Evolutionary conservation across 2,329 filamentous ascomycete species (phyloP).

Genomic region (Pyrenochaeta sp.): DNA sequence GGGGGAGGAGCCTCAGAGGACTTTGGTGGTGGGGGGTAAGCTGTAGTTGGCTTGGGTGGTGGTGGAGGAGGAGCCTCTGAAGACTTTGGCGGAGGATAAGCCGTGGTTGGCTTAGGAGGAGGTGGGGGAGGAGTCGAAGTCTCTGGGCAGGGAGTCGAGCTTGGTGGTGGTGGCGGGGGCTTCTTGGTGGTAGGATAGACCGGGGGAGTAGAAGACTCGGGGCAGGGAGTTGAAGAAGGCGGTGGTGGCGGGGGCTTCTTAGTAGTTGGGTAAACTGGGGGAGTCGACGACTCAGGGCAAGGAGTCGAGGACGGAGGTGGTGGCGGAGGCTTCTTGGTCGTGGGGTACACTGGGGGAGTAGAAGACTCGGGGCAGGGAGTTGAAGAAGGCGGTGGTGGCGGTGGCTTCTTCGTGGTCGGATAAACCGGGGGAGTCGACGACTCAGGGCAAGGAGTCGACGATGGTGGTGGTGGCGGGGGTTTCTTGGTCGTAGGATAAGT

Average conservation of each 20-base stretch:
- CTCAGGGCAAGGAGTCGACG: constrained; percentile 14
- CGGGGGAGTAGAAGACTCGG: too few species aligned
- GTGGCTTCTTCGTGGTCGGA: too few species aligned
- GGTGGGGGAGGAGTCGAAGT: constrained; percentile 4
- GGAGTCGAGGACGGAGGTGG: constrained; percentile 9
- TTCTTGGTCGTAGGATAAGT: too few species aligned
- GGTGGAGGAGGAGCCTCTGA: constrained; percentile 8
- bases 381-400: constrained; percentile 3
- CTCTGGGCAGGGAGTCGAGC: constrained; percentile 15
- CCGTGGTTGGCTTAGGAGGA: constrained; percentile 15
- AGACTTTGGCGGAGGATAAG: background rate
- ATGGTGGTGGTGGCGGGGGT: constrained; percentile 3
- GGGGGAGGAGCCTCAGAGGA: constrained; percentile 1
- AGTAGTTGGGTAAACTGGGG: too few species aligned
- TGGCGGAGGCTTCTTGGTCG: constrained; percentile 5
- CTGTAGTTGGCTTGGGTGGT: constrained; percentile 8
- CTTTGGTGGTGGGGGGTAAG: background rate
- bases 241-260: constrained; percentile 11
- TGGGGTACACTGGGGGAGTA: too few species aligned
- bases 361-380: too few species aligned
- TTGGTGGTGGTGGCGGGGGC: constrained; percentile 3
- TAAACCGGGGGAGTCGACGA: too few species aligned
- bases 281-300: constrained; percentile 11
- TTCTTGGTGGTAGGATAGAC: too few species aligned
- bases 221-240: too few species aligned